These are phyloP conservation scores for Drechslera avenae DNA, from an alignment of 2,329 filamentous ascomycete genomes.

Conservation along the genomic window DNA sequence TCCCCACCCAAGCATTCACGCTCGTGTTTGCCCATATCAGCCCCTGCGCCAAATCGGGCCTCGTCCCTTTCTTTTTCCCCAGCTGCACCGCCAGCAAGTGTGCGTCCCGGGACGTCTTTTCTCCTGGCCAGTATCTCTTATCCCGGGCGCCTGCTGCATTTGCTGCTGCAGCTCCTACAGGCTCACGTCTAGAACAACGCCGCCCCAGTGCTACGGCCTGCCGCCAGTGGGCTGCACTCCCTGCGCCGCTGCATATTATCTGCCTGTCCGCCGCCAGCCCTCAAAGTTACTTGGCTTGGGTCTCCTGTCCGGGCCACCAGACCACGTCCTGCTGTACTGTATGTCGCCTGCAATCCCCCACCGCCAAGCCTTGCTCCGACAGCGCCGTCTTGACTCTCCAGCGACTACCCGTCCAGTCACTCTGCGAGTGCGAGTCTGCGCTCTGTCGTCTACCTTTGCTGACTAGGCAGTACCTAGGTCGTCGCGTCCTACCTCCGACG, in stretches of 20 bases:
- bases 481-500: constrained; percentile 28
- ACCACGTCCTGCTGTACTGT: constrained; percentile 24
- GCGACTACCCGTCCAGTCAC: constrained; percentile 10
- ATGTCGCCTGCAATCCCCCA: constrained; percentile 23
- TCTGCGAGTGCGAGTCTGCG: constrained; percentile 1
- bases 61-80: constrained; percentile 22
- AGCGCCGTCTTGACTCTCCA: constrained; percentile 1
- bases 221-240: constrained; percentile 37
- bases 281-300: constrained; percentile 39
- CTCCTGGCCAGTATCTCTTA: constrained; percentile 29
- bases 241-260: constrained; percentile 45
- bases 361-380: constrained; percentile 20
- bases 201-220: constrained; percentile 25
- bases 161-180: constrained; percentile 39
- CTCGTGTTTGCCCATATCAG: constrained; percentile 20
- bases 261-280: constrained; percentile 29
- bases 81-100: constrained; percentile 29
- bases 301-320: constrained; percentile 38
- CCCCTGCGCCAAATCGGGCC: constrained; percentile 20
- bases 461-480: constrained; percentile 30
- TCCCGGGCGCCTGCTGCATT: constrained; percentile 27
- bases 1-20: constrained; percentile 8
- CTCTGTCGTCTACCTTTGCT: constrained; percentile 17
- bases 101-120: constrained; percentile 26
- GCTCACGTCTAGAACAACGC: constrained; percentile 23